These are phyloP conservation scores for Leptomonas seymouri DNA, from an alignment of 208 protist species.

Conservation along the genomic window DNA sequence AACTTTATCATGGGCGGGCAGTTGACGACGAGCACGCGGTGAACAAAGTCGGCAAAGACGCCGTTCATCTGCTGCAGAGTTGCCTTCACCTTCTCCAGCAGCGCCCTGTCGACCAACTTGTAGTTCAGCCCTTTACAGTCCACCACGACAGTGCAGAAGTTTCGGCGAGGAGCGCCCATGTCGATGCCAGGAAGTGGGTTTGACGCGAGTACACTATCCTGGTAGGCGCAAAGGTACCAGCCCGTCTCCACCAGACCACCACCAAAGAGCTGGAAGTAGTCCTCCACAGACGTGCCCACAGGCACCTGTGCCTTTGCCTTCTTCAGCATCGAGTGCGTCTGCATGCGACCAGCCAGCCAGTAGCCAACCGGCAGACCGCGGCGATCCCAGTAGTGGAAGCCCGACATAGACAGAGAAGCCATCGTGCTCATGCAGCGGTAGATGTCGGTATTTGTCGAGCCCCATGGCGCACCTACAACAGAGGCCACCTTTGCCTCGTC, in stretches of 20 bases:
- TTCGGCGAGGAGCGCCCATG: conserved; percentile 34
- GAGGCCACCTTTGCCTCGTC: conserved; percentile 36
- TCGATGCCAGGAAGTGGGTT: conserved; percentile 38
- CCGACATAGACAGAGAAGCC: conserved; percentile 29
- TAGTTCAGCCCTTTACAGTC: conserved; percentile 59
- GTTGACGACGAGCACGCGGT: conserved; percentile 69
- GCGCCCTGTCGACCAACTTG: conserved; percentile 62
- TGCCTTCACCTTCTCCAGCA: conserved; percentile 54
- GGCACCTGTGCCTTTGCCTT: conserved; percentile 41
- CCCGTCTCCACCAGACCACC: conserved; percentile 41
- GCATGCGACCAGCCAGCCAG: conserved; percentile 43
- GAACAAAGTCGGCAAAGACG: conserved; percentile 58
- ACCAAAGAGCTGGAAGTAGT: conserved; percentile 37
- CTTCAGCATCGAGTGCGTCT: conserved; percentile 38
- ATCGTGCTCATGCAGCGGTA: conserved; percentile 46
- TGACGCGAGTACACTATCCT: conserved; percentile 34
- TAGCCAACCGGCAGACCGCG: conserved; percentile 51
- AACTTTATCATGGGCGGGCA: conserved; percentile 68
- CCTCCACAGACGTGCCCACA: conserved; percentile 37
- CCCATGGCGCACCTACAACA: conserved; percentile 1
- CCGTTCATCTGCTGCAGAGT: conserved; percentile 41
- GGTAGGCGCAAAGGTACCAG: conserved; percentile 50
- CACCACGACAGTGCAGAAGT: conserved; percentile 55
- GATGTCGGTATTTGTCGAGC: conserved; percentile 14
- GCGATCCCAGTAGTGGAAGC: conserved; percentile 67